Evolutionary conservation across 106 monocot species (phyloP), one percentile per base, ranked within the genome.

Genomic region (Chionographis japonica): DNA sequence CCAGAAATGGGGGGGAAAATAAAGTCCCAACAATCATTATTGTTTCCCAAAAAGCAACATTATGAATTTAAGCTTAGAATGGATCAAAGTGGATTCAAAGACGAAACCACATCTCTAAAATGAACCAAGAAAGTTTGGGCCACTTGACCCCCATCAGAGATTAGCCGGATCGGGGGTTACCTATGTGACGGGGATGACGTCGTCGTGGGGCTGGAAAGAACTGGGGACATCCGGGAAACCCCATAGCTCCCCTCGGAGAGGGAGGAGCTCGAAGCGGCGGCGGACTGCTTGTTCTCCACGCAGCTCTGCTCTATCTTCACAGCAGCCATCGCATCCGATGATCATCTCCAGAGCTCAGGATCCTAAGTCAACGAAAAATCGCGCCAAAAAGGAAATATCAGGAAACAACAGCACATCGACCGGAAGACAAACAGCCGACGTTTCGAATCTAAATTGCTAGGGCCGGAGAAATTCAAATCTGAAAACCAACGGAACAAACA

Each of bases 241-340:
- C 72, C 91, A 38, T 63, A 78, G 40, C 83, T 89, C 37, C 79
- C 84, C 42, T 86, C 89, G 7, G 84, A 84, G 6, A 70, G 46
- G 2, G 87, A 87, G 13, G 87, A 85, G 68, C 77, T 77, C 16
- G 83, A 83, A 1, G 87, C 70, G 11, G 75, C 76, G 16, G 78
- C 72, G 17, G 78, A 80, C 71, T 94, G 90, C 72, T 76, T 85
- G 68, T 94, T 90, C 83, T 90, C 90, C 63, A 88, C 85, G 52
- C 90, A 94, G 10, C 73, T 62, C 66, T 75, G 52, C 80, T 83
- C 81, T 13, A 81, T 63, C 79, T 79, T 79, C 75, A 78, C 67
- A 37, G 38, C 75, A 61, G 43, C 72, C 90, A 81, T 86, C 20
- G 12, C 19, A 18, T 18, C 72, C 62, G 8, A 52, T 14, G 43